A percentile compares a stretch with the other conserved stretches of the same genome.
Conservation (phyloP, 257 asterid genomes). For the Schizonepeta tenuifolia region DNA sequence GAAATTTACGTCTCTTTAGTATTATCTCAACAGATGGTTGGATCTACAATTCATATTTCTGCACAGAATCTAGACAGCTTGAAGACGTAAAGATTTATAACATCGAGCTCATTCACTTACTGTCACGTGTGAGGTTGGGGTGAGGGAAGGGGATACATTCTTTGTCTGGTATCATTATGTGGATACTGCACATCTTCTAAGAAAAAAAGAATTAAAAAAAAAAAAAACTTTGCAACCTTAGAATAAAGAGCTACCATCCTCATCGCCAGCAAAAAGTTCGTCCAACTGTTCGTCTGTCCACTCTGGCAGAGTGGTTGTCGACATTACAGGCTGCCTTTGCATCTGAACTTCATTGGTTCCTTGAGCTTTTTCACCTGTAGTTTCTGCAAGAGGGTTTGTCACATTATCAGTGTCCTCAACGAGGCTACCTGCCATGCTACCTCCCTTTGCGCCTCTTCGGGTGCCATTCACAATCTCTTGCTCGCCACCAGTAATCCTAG, state of each 20-base stretch:
- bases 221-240: background rate
- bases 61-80: background rate
- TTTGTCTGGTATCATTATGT: background rate
- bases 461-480: slow-evolving; percentile 22
- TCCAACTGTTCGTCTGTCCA: slow-evolving; percentile 91
- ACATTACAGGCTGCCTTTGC: slow-evolving; percentile 42
- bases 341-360: slow-evolving; percentile 37
- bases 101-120: background rate
- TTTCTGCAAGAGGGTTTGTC: slow-evolving; percentile 20
- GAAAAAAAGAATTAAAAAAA: no score
- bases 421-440: slow-evolving; percentile 29
- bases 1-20: no score
- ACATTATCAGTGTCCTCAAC: slow-evolving; percentile 5
- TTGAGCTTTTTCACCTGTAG: slow-evolving; percentile 35
- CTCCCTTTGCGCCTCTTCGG: slow-evolving; percentile 31
- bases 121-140: background rate
- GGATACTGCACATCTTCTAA: background rate
- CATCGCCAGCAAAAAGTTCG: slow-evolving; percentile 67
- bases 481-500: slow-evolving; percentile 7
- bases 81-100: background rate
- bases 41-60: background rate
- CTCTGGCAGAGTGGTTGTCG: slow-evolving; percentile 51
- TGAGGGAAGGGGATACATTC: slow-evolving; percentile 9
- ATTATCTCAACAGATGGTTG: background rate
- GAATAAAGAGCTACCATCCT: slow-evolving; percentile 41